phyloP scores from a whole-genome alignment of 371 early-diverging fungal genomes.

The Globomyces sp. region DNA sequence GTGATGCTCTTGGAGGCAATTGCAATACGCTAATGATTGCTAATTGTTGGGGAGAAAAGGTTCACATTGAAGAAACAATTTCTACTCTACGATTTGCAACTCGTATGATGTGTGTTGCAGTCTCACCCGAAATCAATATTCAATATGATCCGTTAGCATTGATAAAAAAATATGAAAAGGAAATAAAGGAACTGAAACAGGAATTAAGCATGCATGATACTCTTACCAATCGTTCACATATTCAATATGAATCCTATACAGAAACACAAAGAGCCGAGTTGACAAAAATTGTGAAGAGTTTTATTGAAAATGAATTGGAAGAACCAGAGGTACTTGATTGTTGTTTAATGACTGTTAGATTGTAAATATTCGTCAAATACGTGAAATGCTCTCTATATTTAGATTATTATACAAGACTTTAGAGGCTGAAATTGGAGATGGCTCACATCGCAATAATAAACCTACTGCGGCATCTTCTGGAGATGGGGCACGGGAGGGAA shows the following conservation, averaged over 20 bases:
- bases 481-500: background rate
- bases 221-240: constrained; percentile 43
- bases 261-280: constrained; percentile 48
- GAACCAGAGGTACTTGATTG: constrained; percentile 35
- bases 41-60: constrained; percentile 50
- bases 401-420: constrained; percentile 38
- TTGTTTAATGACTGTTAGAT: constrained; percentile 29
- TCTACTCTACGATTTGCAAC: constrained; percentile 62
- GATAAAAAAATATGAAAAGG: constrained; percentile 56
- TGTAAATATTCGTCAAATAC: constrained; percentile 51
- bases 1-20: constrained; percentile 67
- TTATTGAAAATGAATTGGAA: constrained; percentile 44
- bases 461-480: background rate
- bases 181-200: constrained; percentile 54
- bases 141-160: constrained; percentile 55
- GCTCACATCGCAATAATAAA: background rate
- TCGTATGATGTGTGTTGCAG: constrained; percentile 57
- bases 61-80: constrained; percentile 64
- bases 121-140: constrained; percentile 49
- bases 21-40: constrained; percentile 68
- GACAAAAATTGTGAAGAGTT: constrained; percentile 39
- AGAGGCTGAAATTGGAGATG: constrained; percentile 44
- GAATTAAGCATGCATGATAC: constrained; percentile 59
- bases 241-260: constrained; percentile 53
- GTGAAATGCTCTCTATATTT: constrained; percentile 45